These are phyloP conservation scores for Rhodotorula sp. DNA, from an alignment of 1,284 basidiomycete species.

Conservation along the genomic window DNA sequence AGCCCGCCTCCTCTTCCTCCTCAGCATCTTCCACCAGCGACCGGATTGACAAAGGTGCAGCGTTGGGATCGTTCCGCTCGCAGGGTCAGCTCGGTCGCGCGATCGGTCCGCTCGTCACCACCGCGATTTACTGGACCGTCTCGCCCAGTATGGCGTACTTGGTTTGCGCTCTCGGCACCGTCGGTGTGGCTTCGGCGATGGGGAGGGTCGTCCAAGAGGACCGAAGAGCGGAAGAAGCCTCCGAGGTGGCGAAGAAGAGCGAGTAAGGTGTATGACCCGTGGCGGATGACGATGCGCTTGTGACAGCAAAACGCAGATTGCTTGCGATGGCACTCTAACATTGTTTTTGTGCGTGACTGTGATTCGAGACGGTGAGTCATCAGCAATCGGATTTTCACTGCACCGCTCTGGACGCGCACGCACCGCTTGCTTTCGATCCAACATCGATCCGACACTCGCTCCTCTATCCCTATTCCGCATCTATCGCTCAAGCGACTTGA, in stretches of 20 bases:
- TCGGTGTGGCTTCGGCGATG: slow-evolving; percentile 5
- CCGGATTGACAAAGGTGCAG: slow-evolving; percentile 71
- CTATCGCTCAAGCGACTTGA: no score
- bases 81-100: slow-evolving; percentile 86
- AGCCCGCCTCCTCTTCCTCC: not conserved
- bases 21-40: not conserved
- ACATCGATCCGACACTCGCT: no score
- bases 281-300: not conserved
- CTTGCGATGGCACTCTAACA: not conserved
- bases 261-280: not conserved
- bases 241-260: not conserved
- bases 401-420: no score
- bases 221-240: not conserved
- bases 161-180: slow-evolving; percentile 5
- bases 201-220: not conserved
- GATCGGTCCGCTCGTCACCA: slow-evolving; percentile 78
- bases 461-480: no score
- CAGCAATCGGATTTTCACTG: no score
- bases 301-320: not conserved
- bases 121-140: slow-evolving; percentile 49
- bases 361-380: no score
- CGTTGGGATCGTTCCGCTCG: slow-evolving; percentile 79
- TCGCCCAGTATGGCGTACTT: slow-evolving; percentile 55
- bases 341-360: no score
- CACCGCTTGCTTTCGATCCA: no score